Conservation (phyloP, 805 yeast species). For the Komagataella ulmi region DNA sequence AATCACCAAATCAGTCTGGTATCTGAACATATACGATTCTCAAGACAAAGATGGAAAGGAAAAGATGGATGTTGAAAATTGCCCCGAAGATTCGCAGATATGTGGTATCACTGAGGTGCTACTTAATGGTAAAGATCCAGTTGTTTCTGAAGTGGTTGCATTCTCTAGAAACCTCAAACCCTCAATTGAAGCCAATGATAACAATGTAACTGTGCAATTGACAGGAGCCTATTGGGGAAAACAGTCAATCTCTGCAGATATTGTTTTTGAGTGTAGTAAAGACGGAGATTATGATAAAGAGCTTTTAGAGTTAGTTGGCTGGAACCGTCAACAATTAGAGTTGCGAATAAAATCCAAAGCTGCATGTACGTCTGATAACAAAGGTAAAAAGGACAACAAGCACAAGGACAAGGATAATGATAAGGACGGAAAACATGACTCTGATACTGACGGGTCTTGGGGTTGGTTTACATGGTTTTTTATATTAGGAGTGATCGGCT, state of each 20-base stretch:
- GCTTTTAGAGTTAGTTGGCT: conserved; percentile 17
- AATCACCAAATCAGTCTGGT: conserved; percentile 48
- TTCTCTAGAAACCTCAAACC: conserved; percentile 29
- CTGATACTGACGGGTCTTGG: conserved; percentile 34
- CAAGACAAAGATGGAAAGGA: conserved; percentile 18
- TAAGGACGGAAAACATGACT: conserved; percentile 13
- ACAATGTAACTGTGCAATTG: conserved; percentile 24
- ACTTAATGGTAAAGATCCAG: conserved; percentile 32
- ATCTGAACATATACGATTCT: conserved; percentile 54
- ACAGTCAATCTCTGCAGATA: conserved; percentile 27
- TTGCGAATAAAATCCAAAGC: conserved; percentile 20
- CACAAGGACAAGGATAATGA: conserved; percentile 13
- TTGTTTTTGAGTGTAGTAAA: conserved; percentile 33
- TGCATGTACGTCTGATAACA: conserved; percentile 20
- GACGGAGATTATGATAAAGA: conserved; percentile 11
- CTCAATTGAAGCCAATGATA: conserved; percentile 15
- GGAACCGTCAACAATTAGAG: conserved; percentile 22
- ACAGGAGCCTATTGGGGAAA: conserved; percentile 65
- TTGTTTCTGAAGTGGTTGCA: conserved; percentile 51
- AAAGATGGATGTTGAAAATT: conserved; percentile 26
- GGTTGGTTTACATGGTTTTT: conserved; percentile 80
- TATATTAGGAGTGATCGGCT: conserved; percentile 53
- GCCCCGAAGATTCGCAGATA: conserved; percentile 61
- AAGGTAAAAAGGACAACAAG: conserved; percentile 19
- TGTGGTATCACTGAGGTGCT: conserved; percentile 60